phyloP scores from a whole-genome alignment of 768 basidiomycete genomes.

The Macrolepiota fuliginosa region DNA sequence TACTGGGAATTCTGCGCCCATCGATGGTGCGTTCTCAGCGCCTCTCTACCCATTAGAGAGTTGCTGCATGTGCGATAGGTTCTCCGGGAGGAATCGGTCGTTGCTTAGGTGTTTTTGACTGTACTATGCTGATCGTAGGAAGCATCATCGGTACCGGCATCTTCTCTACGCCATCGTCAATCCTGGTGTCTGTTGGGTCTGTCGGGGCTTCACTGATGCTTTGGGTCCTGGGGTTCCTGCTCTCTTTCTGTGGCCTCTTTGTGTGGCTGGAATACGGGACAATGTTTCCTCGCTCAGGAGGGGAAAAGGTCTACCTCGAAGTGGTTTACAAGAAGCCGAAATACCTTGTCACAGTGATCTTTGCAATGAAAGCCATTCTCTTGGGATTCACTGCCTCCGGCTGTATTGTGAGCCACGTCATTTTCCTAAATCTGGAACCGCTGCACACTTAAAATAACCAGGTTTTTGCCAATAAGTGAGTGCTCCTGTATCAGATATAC shows the following conservation, averaged over 20 bases:
- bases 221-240: background rate
- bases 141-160: background rate
- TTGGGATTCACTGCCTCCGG: background rate
- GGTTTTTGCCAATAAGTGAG: background rate
- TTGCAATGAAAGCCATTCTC: background rate
- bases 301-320: background rate
- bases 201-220: background rate
- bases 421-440: background rate
- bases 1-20: no score
- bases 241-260: background rate
- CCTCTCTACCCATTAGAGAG: background rate
- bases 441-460: background rate
- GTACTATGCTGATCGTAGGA: background rate
- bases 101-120: background rate
- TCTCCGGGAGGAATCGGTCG: background rate
- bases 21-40: no score
- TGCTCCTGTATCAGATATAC: background rate
- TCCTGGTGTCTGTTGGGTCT: background rate
- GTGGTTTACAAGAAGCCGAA: background rate
- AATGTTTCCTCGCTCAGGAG: background rate
- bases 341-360: background rate
- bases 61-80: background rate
- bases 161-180: background rate
- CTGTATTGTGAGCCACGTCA: background rate
- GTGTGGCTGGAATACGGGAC: background rate